A percentile compares a stretch with the other conserved stretches of the same genome.
Evolutionary conservation across 306 rosid genomes (phyloP).

Genomic region (Trichosanthes cucumerina): DNA sequence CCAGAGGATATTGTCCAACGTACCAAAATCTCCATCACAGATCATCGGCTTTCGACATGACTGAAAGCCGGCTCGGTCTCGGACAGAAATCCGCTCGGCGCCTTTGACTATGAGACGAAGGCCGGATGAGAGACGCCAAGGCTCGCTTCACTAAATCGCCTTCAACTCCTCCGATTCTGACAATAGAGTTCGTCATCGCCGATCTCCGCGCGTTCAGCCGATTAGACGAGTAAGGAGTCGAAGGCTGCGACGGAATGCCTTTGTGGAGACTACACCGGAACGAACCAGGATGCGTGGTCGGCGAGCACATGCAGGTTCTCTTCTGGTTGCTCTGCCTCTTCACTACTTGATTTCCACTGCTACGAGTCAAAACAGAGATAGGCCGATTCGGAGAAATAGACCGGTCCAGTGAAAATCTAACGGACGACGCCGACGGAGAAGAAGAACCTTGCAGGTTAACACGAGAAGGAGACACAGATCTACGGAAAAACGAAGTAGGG

Average conservation of each 20-base stretch:
- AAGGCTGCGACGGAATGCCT: slow-evolving; percentile 7
- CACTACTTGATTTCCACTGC: not conserved
- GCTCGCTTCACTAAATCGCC: slow-evolving; percentile 40
- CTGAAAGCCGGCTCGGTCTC: slow-evolving; percentile 42
- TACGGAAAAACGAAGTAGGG: slow-evolving; percentile 16
- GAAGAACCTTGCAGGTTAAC: not conserved
- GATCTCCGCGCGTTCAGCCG: slow-evolving; percentile 35
- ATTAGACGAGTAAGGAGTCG: slow-evolving; percentile 21
- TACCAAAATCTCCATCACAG: slow-evolving; percentile 6
- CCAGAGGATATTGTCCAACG: slow-evolving; percentile 1
- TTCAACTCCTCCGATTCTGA: slow-evolving; percentile 51
- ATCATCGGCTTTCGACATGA: slow-evolving; percentile 29
- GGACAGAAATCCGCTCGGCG: slow-evolving; percentile 52
- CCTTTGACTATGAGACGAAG: slow-evolving; percentile 40
- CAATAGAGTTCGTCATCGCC: slow-evolving; percentile 66
- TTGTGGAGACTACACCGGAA: slow-evolving; percentile 62
- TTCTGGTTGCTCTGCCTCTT: slow-evolving; percentile 23
- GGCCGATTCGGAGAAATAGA: slow-evolving; percentile 29
- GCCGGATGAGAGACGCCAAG: slow-evolving; percentile 32
- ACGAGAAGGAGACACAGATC: slow-evolving; percentile 24
- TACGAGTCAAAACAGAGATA: slow-evolving; percentile 18
- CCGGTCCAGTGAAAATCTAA: slow-evolving; percentile 21
- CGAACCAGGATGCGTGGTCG: slow-evolving; percentile 63
- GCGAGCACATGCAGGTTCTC: slow-evolving; percentile 50
- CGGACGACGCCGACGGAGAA: slow-evolving; percentile 8